phyloP scores from a whole-genome alignment of 1,139 yeast genomes.

The Debaryomyces sp. region DNA sequence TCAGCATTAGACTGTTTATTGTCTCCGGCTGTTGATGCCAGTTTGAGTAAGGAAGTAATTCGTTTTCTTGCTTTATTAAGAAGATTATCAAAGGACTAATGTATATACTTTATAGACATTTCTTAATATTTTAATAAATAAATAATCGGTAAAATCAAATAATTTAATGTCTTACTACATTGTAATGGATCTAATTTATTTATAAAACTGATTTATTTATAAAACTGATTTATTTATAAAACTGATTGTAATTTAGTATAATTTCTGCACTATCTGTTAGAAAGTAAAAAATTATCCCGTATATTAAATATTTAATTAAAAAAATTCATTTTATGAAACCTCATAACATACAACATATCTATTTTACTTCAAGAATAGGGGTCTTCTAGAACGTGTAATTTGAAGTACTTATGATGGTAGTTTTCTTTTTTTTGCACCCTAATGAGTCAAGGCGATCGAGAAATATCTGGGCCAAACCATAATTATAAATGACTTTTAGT shows the following conservation, averaged over 20 bases:
- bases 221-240: no score
- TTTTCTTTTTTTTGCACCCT: not conserved
- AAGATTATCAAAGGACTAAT: constrained; percentile 12
- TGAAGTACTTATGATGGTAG: not conserved
- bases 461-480: not conserved
- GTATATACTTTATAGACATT: not conserved
- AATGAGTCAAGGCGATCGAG: not conserved
- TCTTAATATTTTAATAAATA: constrained; percentile 1
- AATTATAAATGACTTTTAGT: not conserved
- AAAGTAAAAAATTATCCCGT: no score
- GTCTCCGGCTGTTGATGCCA: constrained; percentile 40
- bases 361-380: not conserved
- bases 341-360: not conserved
- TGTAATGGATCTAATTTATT: no score
- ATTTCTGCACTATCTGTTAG: no score
- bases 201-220: no score
- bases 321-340: not conserved
- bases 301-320: not conserved
- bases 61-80: constrained; percentile 34
- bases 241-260: no score
- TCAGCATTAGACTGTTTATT: constrained; percentile 41
- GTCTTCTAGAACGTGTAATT: not conserved
- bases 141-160: constrained; percentile 3
- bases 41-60: constrained; percentile 42
- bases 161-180: no score